Evolutionary conservation across 805 yeast genomes (phyloP), one percentile per base, ranked within the genome.

Genomic region (Debaryomyces tyrocola): DNA sequence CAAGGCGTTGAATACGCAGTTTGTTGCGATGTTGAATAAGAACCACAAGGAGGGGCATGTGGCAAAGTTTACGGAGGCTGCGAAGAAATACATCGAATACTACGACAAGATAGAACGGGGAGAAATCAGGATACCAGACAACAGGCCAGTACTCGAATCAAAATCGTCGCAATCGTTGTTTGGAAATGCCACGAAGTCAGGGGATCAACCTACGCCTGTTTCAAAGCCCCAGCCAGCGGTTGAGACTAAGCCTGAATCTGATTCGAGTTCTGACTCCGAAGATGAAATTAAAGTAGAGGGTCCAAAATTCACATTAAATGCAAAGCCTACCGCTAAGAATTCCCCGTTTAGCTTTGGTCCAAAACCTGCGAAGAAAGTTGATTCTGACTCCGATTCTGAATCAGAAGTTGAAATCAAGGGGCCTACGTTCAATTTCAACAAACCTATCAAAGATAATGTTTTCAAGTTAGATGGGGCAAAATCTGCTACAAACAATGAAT

Each of bases 351-450:
- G 74, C 11, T 71, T 71, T 49, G 69, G 69, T 7, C 64, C 69
- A 5, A 63, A 67, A 41, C 58, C 60, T 24, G 54, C 50, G 15
- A 55, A 58, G 37, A 59, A 60, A 40, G 55, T 54, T 9, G 60
- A 56, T 35, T 69, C 77, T 3, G 82, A 77, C 43, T 69, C 77
- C 1, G 84, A 79, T 38, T 73, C 80, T 0, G 87, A 82, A 29
- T 82, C 82, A 17, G 87, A 82, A 33, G 64, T 83, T 20, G 84
- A 83, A 59, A 77, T 85, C 24, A 80, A 87, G 62, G 95, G 95
- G 1, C 95, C 96, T 17, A 65, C 73, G 11, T 88, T 88, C 60
- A 75, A 61, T 4, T 71, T 73, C 54, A 63, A 62, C 48, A 71
- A 71, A 48, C 56, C 63, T 9, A 70, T 70, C 15, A 55, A 59